Evolutionary conservation across 2,329 filamentous ascomycete genomes (phyloP).

Genomic region (Metarhizium album): DNA sequence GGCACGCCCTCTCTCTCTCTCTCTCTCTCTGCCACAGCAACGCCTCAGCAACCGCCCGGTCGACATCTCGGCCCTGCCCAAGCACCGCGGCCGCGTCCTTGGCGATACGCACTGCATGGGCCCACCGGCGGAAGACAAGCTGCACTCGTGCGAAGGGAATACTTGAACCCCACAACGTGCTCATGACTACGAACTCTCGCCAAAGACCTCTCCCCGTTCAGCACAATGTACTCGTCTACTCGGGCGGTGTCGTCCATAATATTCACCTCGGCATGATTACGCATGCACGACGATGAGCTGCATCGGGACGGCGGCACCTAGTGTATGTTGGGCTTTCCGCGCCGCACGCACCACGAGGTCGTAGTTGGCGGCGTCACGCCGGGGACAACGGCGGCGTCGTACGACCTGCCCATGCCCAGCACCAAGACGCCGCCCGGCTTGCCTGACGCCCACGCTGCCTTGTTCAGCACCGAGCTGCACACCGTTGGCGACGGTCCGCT

Average conservation of each 20-base stretch:
- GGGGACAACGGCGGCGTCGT: conserved; percentile 36
- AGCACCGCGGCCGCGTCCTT: conserved; percentile 5
- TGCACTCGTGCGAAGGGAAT: conserved; percentile 36
- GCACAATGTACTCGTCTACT: conserved; percentile 30
- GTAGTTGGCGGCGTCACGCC: conserved; percentile 33
- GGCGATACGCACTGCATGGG: conserved; percentile 23
- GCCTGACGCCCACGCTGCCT: conserved; percentile 27
- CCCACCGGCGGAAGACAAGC: conserved; percentile 46
- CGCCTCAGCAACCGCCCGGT: conserved; percentile 15
- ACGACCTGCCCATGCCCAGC: conserved; percentile 31
- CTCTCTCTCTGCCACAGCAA: conserved; percentile 19
- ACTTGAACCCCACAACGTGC: conserved; percentile 28
- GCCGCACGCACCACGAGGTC: too few relatives aligned
- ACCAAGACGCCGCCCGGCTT: conserved; percentile 30
- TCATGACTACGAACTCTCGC: conserved; percentile 28
- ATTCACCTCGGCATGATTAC: conserved; percentile 29
- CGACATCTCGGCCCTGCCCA: conserved; percentile 15
- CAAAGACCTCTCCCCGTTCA: conserved; percentile 31
- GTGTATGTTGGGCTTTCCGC: too few relatives aligned
- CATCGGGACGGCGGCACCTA: conserved; percentile 4
- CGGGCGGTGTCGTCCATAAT: conserved; percentile 33
- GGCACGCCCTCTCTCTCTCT: too few relatives aligned
- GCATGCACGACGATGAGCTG: conserved; percentile 25
- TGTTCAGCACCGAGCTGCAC: conserved; percentile 30
- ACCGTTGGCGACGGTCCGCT: conserved; percentile 29